Conservation (phyloP, 805 yeast species). For the Aciculoconidium aculeatum region DNA sequence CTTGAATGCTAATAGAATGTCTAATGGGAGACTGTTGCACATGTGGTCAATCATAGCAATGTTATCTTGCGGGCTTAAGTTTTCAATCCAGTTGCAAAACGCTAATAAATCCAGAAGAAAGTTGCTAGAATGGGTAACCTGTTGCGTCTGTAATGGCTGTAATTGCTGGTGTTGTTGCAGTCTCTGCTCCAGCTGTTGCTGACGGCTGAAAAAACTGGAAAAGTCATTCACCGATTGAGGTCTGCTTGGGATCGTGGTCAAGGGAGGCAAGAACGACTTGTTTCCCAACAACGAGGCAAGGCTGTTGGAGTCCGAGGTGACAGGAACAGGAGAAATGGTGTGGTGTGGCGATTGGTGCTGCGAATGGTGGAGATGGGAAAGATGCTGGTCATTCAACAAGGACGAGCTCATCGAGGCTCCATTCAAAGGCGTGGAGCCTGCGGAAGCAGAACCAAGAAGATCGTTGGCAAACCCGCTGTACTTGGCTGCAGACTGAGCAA, state of each 20-base stretch:
- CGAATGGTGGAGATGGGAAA: too few species aligned
- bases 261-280: slow-evolving; percentile 23
- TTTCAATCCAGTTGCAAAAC: slow-evolving; percentile 46
- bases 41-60: slow-evolving; percentile 50
- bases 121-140: slow-evolving; percentile 21
- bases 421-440: too few species aligned
- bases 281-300: slow-evolving; percentile 22
- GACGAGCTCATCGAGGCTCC: too few species aligned
- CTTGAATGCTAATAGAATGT: slow-evolving; percentile 45
- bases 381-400: slow-evolving; percentile 6
- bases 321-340: slow-evolving; percentile 16
- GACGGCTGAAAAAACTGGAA: slow-evolving; percentile 14
- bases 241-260: slow-evolving; percentile 29
- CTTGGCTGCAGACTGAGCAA: slow-evolving; percentile 7
- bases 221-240: slow-evolving; percentile 41
- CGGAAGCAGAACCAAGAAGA: slow-evolving; percentile 6
- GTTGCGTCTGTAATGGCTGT: slow-evolving; percentile 8
- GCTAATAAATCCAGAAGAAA: slow-evolving; percentile 48
- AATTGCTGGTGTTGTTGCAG: slow-evolving; percentile 15
- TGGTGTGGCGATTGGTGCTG: slow-evolving; percentile 17
- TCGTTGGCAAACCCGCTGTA: slow-evolving; percentile 5
- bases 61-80: slow-evolving; percentile 46
- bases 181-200: slow-evolving; percentile 9
- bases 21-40: slow-evolving; percentile 45
- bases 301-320: slow-evolving; percentile 12